A percentile compares a stretch with the other conserved stretches of the same genome.
Conservation (phyloP, 2,329 filamentous ascomycete genomes). For the Beauveria australis region DNA sequence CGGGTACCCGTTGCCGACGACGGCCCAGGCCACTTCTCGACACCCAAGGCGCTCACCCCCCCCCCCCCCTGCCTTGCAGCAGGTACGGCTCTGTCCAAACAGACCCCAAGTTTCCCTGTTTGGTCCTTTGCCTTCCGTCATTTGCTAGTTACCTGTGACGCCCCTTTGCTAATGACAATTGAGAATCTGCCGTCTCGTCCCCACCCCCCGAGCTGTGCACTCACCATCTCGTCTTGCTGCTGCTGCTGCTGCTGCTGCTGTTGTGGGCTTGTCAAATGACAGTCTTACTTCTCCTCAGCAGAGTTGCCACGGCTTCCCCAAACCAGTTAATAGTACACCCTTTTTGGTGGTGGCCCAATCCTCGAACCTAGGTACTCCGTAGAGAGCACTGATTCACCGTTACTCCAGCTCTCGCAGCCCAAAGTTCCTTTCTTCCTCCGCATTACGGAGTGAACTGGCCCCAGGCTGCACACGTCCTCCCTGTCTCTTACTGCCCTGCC, state of each 20-base stretch:
- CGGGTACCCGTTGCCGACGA: constrained; percentile 9
- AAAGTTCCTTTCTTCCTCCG: constrained; percentile 7
- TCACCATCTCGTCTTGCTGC: not conserved
- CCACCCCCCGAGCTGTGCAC: constrained; percentile 3
- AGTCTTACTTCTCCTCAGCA: constrained; percentile 1
- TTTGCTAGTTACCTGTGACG: constrained; percentile 6
- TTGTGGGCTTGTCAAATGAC: constrained; percentile 8
- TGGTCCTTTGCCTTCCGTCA: constrained; percentile 8
- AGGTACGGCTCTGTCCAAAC: constrained; percentile 8
- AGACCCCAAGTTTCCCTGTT: constrained; percentile 7
- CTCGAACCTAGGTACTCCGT: not conserved
- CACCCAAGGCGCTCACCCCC: constrained; percentile 4
- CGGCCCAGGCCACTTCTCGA: constrained; percentile 5
- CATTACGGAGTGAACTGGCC: constrained; percentile 7
- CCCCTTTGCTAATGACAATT: constrained; percentile 4
- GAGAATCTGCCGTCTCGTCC: constrained; percentile 4
- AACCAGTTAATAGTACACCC: not conserved
- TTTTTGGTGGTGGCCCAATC: constrained; percentile 8
- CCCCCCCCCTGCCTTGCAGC: not conserved
- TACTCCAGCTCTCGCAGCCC: constrained; percentile 7
- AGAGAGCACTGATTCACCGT: constrained; percentile 3
- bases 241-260: not conserved
- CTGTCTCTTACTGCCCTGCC: constrained; percentile 6
- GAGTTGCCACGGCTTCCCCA: constrained; percentile 5
- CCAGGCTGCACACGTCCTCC: constrained; percentile 10